Evolutionary conservation across 768 basidiomycete genomes (phyloP), one percentile per base, ranked within the genome.

Genomic region (Calvatia gigantea): DNA sequence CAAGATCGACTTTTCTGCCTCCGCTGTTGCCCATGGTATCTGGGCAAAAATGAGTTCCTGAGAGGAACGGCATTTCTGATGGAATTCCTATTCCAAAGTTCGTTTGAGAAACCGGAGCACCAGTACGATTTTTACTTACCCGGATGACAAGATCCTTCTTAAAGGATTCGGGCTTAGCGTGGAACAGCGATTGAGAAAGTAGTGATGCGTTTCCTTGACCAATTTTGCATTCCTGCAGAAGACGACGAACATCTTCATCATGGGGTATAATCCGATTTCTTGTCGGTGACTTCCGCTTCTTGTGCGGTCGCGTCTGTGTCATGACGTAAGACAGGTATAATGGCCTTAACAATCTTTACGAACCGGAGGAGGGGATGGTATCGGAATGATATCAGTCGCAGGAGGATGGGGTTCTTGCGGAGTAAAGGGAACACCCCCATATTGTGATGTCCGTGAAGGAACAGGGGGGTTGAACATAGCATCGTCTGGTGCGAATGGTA

Each of bases 11-110:
- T 82, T 82, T 61, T 89, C 87, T 1, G 93, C 93, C 12, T 86
- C 82, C 1, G 91, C 85, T 19, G 85, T 81, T 3, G 94, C 94
- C 94, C 94, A 96, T 6, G 89, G 85, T 62, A 97, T 94, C 69
- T 95, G 94, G 9, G 87, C 85, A 60, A 77, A 86, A 25, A 96
- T 83, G 9, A 94, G 79, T 58, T 94, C 93, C 68, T 93, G 91
- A 2, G 91, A 93, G 2, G 81, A 77, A 28, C 83, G 79, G 66
- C 92, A 94, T 64, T 91, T 90, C 14, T 69, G 63, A 62, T 90
- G 82, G 64, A 94, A 94, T 71, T 95, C 94, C 92, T 96, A 65
- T 35, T 31, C 12, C 51, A 2, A n/a, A 59, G 27, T 25, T 35
- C 7, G 54, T 32, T n/a, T n/a, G 14, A 38, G 54, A 7, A 25